Percentiles rank a stretch among this genome's conserved stretches.
Conservation (phyloP, 768 basidiomycete genomes). For the Gymnopilus junonius region DNA sequence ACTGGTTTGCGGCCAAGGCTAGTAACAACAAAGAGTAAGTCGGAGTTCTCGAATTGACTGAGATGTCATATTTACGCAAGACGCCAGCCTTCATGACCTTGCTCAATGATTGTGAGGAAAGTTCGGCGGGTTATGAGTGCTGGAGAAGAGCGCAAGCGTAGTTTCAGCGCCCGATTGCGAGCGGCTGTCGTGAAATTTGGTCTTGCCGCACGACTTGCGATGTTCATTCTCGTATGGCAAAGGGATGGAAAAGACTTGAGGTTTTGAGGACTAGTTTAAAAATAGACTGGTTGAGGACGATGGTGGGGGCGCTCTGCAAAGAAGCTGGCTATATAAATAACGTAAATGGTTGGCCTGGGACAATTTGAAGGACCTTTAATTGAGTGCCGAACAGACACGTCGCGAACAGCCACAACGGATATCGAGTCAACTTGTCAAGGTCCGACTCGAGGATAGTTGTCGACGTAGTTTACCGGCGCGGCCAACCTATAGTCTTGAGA, state of each 20-base stretch:
- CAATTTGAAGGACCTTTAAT: neutral
- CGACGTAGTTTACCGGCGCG: neutral
- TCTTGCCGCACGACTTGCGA: neutral
- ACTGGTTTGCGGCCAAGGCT: conserved; percentile 52
- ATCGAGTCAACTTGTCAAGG: neutral
- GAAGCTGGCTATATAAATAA: neutral
- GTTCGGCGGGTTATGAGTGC: conserved; percentile 21
- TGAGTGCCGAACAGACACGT: neutral
- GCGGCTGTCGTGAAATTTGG: neutral
- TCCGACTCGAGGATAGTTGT: neutral
- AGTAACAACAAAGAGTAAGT: neutral
- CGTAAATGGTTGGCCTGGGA: neutral
- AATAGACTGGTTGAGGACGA: neutral
- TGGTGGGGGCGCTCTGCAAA: neutral
- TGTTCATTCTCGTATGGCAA: neutral
- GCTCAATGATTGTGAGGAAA: conserved; percentile 54
- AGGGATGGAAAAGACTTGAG: neutral
- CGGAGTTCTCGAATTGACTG: neutral
- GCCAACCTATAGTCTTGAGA: neutral
- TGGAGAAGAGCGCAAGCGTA: neutral
- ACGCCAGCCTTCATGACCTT: conserved; percentile 58
- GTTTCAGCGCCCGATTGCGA: neutral
- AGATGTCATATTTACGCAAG: conserved; percentile 40
- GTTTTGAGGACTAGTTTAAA: neutral
- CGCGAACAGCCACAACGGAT: neutral